Percentiles rank a stretch among this genome's conserved stretches.
Conservation (phyloP, 2,329 filamentous ascomycete genomes). For the Penicillium sp. region DNA sequence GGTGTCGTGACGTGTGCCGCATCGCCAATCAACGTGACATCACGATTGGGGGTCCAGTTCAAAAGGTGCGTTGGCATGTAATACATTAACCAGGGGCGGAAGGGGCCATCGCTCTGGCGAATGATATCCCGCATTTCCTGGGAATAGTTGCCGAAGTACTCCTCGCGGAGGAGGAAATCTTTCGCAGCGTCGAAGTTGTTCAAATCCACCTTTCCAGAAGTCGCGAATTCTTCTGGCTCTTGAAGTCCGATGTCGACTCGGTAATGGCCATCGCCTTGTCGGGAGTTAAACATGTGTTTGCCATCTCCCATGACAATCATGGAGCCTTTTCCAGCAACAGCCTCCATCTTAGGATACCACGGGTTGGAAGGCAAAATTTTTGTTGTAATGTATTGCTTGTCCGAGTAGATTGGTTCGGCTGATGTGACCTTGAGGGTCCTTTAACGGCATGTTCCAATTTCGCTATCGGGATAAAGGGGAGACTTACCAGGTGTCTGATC, state of each 20-base stretch:
- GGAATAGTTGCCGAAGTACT: neutral
- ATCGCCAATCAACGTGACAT: conserved; percentile 26
- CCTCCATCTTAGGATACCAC: neutral
- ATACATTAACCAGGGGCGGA: neutral
- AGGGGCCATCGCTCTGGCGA: conserved; percentile 3
- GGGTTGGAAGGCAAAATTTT: neutral
- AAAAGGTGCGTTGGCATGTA: neutral
- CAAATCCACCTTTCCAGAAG: too few species aligned
- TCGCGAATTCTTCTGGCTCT: too few species aligned
- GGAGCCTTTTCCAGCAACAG: too few species aligned
- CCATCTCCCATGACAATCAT: too few species aligned
- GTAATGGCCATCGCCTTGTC: too few species aligned
- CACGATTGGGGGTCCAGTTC: conserved; percentile 18
- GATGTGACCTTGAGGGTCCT: neutral
- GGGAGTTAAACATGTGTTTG: too few species aligned
- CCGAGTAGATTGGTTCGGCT: neutral
- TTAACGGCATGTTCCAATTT: neutral
- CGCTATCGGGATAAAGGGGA: neutral
- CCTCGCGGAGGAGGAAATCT: neutral
- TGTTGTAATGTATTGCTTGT: neutral
- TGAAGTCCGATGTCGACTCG: too few species aligned
- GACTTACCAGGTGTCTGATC: conserved; percentile 1
- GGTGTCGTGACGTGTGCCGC: conserved; percentile 19
- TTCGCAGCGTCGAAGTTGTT: too few species aligned
- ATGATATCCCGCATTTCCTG: neutral